Evolutionary conservation across 176 grass and related monocot genomes (phyloP).

Genomic region (Chrysopogon serrulatus): DNA sequence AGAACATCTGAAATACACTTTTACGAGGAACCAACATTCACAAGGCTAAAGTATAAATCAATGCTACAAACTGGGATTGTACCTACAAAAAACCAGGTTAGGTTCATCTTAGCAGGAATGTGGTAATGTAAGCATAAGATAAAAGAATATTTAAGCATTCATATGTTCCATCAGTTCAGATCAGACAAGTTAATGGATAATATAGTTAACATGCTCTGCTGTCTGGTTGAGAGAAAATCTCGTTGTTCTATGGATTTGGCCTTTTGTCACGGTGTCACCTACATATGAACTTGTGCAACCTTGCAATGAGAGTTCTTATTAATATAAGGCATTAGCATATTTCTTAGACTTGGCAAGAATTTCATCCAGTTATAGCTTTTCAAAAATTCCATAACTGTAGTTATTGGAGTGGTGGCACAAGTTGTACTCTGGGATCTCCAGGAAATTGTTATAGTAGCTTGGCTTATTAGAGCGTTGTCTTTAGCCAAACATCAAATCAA

Average conservation of each 20-base stretch:
- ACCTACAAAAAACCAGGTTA: not conserved
- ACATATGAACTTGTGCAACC: not conserved
- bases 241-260: not conserved
- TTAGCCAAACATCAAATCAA: not conserved
- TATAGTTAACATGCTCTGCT: not conserved
- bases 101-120: not conserved
- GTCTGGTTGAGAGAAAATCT: not conserved
- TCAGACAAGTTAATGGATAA: not conserved
- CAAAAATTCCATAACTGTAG: not conserved
- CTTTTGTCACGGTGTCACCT: not conserved
- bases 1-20: not conserved
- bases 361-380: not conserved
- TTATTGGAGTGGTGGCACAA: not conserved
- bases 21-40: not conserved
- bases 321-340: not conserved
- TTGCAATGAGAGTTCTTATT: not conserved
- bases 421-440: not conserved
- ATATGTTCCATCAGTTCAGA: not conserved
- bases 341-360: not conserved
- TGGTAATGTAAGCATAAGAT: not conserved
- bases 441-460: not conserved
- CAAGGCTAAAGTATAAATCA: not conserved
- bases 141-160: not conserved
- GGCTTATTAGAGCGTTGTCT: not conserved
- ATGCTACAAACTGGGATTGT: not conserved